phyloP scores from a whole-genome alignment of 495 filamentous ascomycete species.

The Neurospora sp. region DNA sequence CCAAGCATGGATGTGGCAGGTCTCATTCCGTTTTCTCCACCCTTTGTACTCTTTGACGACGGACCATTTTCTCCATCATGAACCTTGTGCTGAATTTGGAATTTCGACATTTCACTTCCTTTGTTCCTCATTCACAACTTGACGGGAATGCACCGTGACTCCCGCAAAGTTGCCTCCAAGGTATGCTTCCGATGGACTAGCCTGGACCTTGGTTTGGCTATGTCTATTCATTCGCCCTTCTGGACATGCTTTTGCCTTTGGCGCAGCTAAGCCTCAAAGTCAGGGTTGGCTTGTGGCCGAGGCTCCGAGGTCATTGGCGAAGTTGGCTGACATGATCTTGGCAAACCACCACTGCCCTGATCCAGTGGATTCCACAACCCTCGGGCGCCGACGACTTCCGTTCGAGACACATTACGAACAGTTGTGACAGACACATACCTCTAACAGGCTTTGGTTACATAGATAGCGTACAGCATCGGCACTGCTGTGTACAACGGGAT shows the following conservation, averaged over 20 bases:
- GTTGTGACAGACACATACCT: background rate
- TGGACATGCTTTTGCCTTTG: background rate
- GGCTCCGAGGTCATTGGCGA: background rate
- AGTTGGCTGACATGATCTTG: background rate
- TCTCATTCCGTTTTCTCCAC: background rate
- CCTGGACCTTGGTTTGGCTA: background rate
- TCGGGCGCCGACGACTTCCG: background rate
- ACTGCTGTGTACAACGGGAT: background rate
- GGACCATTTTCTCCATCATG: background rate
- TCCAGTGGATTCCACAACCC: background rate
- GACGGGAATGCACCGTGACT: background rate
- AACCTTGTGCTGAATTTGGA: background rate
- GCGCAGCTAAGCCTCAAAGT: background rate
- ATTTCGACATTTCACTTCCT: background rate
- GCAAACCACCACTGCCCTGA: background rate
- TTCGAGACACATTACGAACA: background rate
- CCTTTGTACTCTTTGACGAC: background rate
- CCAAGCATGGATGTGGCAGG: background rate
- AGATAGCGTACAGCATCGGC: background rate
- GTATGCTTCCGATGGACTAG: background rate
- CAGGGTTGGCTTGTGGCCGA: background rate
- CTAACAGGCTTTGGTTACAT: background rate
- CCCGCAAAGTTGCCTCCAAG: background rate
- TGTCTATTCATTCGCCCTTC: background rate
- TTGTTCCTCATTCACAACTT: background rate